phyloP scores from a whole-genome alignment of 225 moss, liverwort and hornwort species.

The Ulota crispa region DNA sequence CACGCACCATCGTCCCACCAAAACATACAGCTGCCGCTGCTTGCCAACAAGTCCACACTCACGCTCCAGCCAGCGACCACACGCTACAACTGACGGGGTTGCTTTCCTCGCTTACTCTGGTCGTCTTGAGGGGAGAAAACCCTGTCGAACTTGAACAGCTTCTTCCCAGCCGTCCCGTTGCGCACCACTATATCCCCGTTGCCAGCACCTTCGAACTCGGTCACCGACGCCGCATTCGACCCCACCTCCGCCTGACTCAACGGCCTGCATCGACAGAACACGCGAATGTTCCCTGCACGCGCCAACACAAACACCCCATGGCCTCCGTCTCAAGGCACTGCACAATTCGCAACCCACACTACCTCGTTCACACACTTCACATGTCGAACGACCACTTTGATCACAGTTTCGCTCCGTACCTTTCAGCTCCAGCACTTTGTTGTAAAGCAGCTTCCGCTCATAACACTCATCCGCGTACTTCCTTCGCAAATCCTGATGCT shows the following conservation, averaged over 20 bases:
- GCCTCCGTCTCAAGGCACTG: background rate
- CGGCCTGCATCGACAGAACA: constrained; percentile 90
- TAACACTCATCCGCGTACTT: constrained; percentile 76
- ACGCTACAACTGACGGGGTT: background rate
- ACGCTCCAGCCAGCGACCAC: too few species aligned
- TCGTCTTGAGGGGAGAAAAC: constrained; percentile 91
- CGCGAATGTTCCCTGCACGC: constrained; percentile 83
- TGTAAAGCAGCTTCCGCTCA: constrained; percentile 83
- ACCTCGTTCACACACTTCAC: background rate
- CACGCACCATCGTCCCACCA: background rate
- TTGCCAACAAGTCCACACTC: background rate
- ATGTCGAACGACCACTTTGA: background rate
- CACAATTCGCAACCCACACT: background rate
- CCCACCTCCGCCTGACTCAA: constrained; percentile 59
- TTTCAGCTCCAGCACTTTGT: constrained; percentile 94
- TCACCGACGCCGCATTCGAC: constrained; percentile 52
- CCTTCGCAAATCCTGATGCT: constrained; percentile 64
- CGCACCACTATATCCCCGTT: constrained; percentile 83
- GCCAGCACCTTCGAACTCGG: constrained; percentile 73
- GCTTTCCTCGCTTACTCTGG: constrained; percentile 50
- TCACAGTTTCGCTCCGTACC: constrained; percentile 30
- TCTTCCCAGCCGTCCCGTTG: constrained; percentile 70
- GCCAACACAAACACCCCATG: background rate
- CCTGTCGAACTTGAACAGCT: constrained; percentile 91
- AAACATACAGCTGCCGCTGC: too few species aligned